Conservation (phyloP, 352 stramenopile genomes). For the Phytophthora fragariaefolia region DNA sequence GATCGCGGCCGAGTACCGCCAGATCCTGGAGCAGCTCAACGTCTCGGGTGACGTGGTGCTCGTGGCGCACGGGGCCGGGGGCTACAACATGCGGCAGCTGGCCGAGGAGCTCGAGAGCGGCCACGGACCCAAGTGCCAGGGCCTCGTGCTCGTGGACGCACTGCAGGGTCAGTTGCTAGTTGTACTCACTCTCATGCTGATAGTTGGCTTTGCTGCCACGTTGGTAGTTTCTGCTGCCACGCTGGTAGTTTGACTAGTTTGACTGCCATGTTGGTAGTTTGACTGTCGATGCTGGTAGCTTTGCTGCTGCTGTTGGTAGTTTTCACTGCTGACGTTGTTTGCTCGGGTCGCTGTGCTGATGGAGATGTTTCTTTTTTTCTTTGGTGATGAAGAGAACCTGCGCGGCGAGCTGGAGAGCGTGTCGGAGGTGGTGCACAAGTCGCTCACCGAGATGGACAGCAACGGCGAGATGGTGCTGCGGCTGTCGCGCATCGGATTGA, state of each 20-base stretch:
- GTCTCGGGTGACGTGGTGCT: conserved; percentile 68
- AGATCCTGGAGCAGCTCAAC: conserved; percentile 64
- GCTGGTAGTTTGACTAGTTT: too few relatives aligned
- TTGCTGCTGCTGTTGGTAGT: conserved; percentile 8
- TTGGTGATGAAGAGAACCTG: conserved; percentile 70
- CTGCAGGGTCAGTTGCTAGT: conserved; percentile 47
- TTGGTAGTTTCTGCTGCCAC: not conserved
- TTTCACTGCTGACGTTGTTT: not conserved
- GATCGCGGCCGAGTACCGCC: conserved; percentile 70
- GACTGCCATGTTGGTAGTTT: not conserved
- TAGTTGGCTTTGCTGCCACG: not conserved
- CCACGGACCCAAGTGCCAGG: conserved; percentile 45
- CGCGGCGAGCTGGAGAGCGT: conserved; percentile 66
- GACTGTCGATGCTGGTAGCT: too few relatives aligned
- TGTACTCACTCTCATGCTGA: not conserved
- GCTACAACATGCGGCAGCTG: conserved; percentile 84
- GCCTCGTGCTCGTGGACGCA: conserved; percentile 76
- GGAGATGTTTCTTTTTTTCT: not conserved
- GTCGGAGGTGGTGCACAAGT: conserved; percentile 58
- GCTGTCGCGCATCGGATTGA: conserved; percentile 62
- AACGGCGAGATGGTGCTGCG: conserved; percentile 67
- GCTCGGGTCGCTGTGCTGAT: too few relatives aligned
- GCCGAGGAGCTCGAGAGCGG: conserved; percentile 49
- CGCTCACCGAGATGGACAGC: conserved; percentile 62
- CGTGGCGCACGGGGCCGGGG: conserved; percentile 73